Evolutionary conservation across 768 basidiomycete species (phyloP), one percentile per base, ranked within the genome.

Genomic region (Guyanaporus albipodus): DNA sequence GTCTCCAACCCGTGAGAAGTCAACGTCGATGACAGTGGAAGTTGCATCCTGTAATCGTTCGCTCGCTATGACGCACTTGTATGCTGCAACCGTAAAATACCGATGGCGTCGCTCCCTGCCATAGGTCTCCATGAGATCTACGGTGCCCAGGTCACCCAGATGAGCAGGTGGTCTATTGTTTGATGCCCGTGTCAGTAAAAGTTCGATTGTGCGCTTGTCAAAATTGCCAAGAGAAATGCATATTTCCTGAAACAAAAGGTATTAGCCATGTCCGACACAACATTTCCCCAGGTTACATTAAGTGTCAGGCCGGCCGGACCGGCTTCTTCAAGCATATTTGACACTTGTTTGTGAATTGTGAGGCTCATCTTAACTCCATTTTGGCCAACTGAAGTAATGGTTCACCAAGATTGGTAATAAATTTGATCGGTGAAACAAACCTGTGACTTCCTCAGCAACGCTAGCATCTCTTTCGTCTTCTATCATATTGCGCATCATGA

Each of bases 21-120:
- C 77, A 28, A 76, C 59, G 28, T 77, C 69, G 17, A 62, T 51
- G 50, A 75, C 73, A 3, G 72, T 70, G 6, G 70, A 68, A 33
- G 68, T 64, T 4, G 67, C 55, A 43, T 77, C 74, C 56, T 85
- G 79, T 21, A 92, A 73, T 8, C 78, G 76, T 64, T 92, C 87
- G 36, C 73, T 71, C 2, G 71, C 67, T 38, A 91, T 76, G 26
- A 90, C 71, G 24, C 71, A 63, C 24, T 72, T 76, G 66, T 88
- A 95, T 24, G 82, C 79, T 2, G 77, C 74, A 35, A 85, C 63
- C 0, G 89, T 88, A 69, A 81, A 93, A 60, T 91, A 91, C 52
- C 91, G 77, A 62, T 91, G 81, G 19, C 91, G 85, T 23, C 91
- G 83, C 68, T 97, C 90, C 28, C 91, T 81, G 5, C 90, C 90